These are phyloP conservation scores for Pythium rhizo-oryzae DNA, from an alignment of 352 stramenopile genomes.

Conservation along the genomic window DNA sequence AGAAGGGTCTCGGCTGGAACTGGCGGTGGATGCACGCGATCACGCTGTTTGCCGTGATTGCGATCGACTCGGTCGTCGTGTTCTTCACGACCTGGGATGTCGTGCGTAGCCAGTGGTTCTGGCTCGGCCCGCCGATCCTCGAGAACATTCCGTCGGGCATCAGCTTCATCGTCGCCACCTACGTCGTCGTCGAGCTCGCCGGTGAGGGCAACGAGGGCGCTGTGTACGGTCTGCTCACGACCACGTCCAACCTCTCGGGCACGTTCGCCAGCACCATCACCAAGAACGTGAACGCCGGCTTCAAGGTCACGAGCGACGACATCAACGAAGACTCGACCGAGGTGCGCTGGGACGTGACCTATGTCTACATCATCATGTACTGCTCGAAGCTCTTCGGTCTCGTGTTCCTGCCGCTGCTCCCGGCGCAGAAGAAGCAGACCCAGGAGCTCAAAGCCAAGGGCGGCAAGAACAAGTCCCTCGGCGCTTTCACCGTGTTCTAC, in stretches of 20 bases:
- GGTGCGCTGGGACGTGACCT: constrained; percentile 41
- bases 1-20: constrained; percentile 17
- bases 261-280: constrained; percentile 43
- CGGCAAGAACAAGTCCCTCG: constrained; percentile 27
- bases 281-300: constrained; percentile 31
- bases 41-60: constrained; percentile 13
- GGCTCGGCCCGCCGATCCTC: constrained; percentile 16
- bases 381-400: constrained; percentile 25
- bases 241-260: constrained; percentile 37
- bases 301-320: constrained; percentile 33
- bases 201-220: constrained; percentile 42
- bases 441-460: constrained; percentile 18
- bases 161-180: constrained; percentile 15
- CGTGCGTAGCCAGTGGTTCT: constrained; percentile 18
- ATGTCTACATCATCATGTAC: constrained; percentile 38
- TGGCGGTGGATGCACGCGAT: constrained; percentile 20
- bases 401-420: constrained; percentile 33
- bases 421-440: constrained; percentile 30
- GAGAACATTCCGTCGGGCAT: constrained; percentile 16
- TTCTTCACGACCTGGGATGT: constrained; percentile 18
- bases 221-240: constrained; percentile 46
- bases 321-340: constrained; percentile 34
- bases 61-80: constrained; percentile 15
- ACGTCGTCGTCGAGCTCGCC: constrained; percentile 36
- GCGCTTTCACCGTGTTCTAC: constrained; percentile 31